Conservation (phyloP, 768 basidiomycete genomes). For the Cystoderma amianthinum region DNA sequence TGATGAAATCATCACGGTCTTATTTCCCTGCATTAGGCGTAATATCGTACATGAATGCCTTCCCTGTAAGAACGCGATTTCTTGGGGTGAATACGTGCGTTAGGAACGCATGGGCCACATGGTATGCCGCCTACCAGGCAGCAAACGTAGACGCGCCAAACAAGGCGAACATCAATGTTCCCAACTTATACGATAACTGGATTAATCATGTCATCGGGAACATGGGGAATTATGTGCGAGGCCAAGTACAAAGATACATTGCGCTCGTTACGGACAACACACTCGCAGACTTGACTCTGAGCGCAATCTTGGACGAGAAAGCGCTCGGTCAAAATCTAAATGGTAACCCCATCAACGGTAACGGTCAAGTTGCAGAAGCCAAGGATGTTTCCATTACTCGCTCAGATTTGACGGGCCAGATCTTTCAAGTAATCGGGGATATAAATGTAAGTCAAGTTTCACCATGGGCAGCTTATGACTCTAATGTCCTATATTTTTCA, state of each 20-base stretch:
- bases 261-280: no score
- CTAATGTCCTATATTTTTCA: no score
- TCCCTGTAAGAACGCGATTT: not conserved
- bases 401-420: no score
- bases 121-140: not conserved
- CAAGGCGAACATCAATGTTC: not conserved
- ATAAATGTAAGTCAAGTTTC: no score
- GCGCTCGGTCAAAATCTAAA: no score
- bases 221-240: not conserved
- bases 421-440: no score
- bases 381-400: no score
- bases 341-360: no score
- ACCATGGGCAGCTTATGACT: no score
- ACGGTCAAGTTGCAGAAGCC: no score
- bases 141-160: not conserved
- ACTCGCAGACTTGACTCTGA: no score
- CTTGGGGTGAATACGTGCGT: not conserved
- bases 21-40: not conserved
- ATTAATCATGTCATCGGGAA: not conserved
- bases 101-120: not conserved
- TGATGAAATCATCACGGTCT: not conserved
- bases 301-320: no score
- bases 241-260: not conserved
- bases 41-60: not conserved
- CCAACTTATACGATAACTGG: not conserved